phyloP scores from a whole-genome alignment of 495 filamentous ascomycete genomes.

The Talaromyces thailandensis region DNA sequence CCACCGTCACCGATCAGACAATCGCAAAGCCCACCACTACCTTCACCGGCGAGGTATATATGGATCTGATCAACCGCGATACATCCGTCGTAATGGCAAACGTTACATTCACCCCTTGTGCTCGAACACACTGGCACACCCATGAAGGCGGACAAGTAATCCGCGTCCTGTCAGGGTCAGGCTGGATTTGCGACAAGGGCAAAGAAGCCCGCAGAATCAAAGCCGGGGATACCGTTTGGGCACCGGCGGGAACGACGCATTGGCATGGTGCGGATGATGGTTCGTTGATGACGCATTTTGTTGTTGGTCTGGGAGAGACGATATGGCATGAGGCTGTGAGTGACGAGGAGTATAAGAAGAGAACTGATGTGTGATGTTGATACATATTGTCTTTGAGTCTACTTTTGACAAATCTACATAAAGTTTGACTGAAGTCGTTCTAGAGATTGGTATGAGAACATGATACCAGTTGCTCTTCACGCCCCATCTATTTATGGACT shows the following conservation, averaged over 20 bases:
- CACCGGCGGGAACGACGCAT: slow-evolving; percentile 15
- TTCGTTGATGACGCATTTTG: slow-evolving; percentile 15
- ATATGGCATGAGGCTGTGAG: slow-evolving; percentile 9
- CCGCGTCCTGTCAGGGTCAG: slow-evolving; percentile 11
- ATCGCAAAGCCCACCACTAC: slow-evolving; percentile 10
- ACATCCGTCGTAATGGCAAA: slow-evolving; percentile 7
- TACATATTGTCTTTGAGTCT: neutral
- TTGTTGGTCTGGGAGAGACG: slow-evolving; percentile 10
- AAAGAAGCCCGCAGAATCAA: slow-evolving; percentile 8
- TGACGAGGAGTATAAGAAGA: slow-evolving; percentile 13
- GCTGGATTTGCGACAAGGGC: slow-evolving; percentile 18
- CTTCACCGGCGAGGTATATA: slow-evolving; percentile 16
- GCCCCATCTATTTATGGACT: neutral
- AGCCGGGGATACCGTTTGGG: slow-evolving; percentile 15
- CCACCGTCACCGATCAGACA: neutral
- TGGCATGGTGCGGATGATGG: slow-evolving; percentile 17
- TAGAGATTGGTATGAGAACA: no score
- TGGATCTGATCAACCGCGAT: slow-evolving; percentile 11
- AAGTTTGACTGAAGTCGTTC: neutral
- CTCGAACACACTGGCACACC: slow-evolving; percentile 18
- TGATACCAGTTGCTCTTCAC: neutral
- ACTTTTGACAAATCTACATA: neutral
- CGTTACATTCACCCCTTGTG: slow-evolving; percentile 17
- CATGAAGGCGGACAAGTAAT: slow-evolving; percentile 17
- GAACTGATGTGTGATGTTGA: neutral